Percentiles rank a stretch among this genome's conserved stretches.
Evolutionary conservation across 345 rosid genomes (phyloP).

Genomic region (Conringia planisiliqua): DNA sequence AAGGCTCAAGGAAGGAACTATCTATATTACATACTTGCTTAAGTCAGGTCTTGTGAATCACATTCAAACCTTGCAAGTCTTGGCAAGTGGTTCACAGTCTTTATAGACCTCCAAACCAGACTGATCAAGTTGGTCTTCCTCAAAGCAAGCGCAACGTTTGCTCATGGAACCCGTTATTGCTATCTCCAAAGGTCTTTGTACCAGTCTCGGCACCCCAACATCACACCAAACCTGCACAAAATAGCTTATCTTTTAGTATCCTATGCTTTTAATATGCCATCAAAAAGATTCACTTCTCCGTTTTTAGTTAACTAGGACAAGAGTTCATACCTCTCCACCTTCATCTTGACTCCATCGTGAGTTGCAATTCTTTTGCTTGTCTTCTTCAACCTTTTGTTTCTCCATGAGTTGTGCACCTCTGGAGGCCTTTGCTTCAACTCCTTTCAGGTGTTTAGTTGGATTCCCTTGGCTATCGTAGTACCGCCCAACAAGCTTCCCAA

Average conservation of each 20-base stretch:
- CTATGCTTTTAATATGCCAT: neutral
- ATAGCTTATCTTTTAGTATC: neutral
- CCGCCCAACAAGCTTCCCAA: constrained; percentile 84
- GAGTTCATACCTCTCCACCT: constrained; percentile 71
- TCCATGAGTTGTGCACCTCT: constrained; percentile 91
- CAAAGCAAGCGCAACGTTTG: constrained; percentile 84
- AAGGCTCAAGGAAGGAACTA: constrained; percentile 6
- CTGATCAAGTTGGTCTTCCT: constrained; percentile 61
- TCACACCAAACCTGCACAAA: constrained; percentile 87
- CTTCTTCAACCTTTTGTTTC: constrained; percentile 88
- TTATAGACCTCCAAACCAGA: constrained; percentile 75
- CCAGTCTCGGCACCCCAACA: constrained; percentile 73
- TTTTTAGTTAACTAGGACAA: neutral
- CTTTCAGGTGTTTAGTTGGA: constrained; percentile 83
- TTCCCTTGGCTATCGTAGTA: constrained; percentile 77
- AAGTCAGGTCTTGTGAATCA: neutral
- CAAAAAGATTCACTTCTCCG: neutral
- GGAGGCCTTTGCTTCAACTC: constrained; percentile 88
- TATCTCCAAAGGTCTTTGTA: constrained; percentile 83
- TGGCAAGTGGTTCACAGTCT: constrained; percentile 70
- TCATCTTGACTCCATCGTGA: constrained; percentile 93
- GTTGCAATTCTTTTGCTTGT: constrained; percentile 80
- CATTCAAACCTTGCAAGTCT: constrained; percentile 66
- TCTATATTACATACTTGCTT: constrained; percentile 1
- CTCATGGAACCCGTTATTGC: constrained; percentile 94